Evolutionary conservation across 2,329 filamentous ascomycete species (phyloP).

Genomic region (Xylaria multiplex): DNA sequence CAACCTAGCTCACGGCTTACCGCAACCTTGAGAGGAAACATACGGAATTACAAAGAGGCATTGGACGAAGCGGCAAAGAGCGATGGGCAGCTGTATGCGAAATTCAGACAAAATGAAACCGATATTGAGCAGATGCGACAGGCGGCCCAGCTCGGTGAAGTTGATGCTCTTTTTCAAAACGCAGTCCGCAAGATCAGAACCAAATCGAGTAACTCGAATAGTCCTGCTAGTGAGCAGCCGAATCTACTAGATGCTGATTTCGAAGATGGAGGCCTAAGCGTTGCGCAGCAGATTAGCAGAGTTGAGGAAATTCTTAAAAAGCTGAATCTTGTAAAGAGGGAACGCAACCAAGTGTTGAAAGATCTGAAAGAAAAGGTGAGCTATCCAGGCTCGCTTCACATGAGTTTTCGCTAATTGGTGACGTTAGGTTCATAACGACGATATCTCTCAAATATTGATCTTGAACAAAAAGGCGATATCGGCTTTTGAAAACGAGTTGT

Average conservation of each 20-base stretch:
- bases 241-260: conserved; percentile 94
- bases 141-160: conserved; percentile 85
- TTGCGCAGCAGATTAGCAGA: conserved; percentile 86
- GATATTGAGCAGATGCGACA: conserved; percentile 96
- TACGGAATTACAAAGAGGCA: conserved; percentile 87
- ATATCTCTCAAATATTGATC: conserved; percentile 96
- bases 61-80: conserved; percentile 89
- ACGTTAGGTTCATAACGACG: conserved; percentile 88
- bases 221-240: conserved; percentile 71
- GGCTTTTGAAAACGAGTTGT: conserved; percentile 90
- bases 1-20: conserved; percentile 93
- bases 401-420: conserved; percentile 40
- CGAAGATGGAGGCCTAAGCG: conserved; percentile 79
- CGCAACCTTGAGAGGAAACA: conserved; percentile 84
- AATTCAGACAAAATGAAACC: conserved; percentile 83
- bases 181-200: conserved; percentile 82
- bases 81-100: conserved; percentile 83
- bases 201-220: conserved; percentile 69
- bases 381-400: not conserved
- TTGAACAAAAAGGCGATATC: conserved; percentile 97
- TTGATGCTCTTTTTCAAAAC: conserved; percentile 87
- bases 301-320: conserved; percentile 94
- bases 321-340: conserved; percentile 89
- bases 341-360: conserved; percentile 90
- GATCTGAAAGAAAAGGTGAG: conserved; percentile 96